Evolutionary conservation across 345 rosid species (phyloP).

Genomic region (Alliaria petiolata): DNA sequence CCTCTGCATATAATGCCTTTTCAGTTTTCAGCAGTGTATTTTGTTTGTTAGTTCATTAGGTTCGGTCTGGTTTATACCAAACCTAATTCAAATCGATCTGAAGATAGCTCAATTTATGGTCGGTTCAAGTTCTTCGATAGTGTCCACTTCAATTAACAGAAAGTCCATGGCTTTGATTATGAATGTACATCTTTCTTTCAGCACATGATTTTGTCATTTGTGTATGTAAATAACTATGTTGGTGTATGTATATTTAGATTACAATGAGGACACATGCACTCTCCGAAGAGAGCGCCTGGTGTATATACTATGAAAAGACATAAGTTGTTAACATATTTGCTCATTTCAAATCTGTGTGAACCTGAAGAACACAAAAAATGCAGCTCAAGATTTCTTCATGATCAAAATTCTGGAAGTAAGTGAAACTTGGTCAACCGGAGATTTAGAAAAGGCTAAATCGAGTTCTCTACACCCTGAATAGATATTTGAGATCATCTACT

Average conservation of each 20-base stretch:
- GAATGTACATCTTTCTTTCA: too few relatives aligned
- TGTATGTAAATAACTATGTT: neutral
- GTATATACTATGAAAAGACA: constrained; percentile 27
- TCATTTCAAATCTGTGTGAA: constrained; percentile 34
- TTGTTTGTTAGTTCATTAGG: too few relatives aligned
- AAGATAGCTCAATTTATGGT: neutral
- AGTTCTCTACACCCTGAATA: constrained; percentile 45
- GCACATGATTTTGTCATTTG: neutral
- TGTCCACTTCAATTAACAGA: neutral
- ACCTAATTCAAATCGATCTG: neutral
- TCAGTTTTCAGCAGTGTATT: too few relatives aligned
- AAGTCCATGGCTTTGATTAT: neutral
- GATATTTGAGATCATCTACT: constrained; percentile 76
- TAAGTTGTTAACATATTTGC: constrained; percentile 41
- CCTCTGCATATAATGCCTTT: constrained; percentile 17
- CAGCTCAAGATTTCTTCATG: constrained; percentile 19
- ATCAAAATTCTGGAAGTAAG: constrained; percentile 29
- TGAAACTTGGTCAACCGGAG: constrained; percentile 6
- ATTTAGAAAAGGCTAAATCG: constrained; percentile 18
- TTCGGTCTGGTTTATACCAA: neutral
- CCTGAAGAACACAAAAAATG: constrained; percentile 41
- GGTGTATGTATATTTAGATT: constrained; percentile 11
- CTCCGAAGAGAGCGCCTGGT: constrained; percentile 3
- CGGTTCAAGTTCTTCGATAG: neutral
- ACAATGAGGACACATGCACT: neutral